phyloP scores from a whole-genome alignment of 2,329 filamentous ascomycete genomes.

The Lasiodiplodia theobromae region DNA sequence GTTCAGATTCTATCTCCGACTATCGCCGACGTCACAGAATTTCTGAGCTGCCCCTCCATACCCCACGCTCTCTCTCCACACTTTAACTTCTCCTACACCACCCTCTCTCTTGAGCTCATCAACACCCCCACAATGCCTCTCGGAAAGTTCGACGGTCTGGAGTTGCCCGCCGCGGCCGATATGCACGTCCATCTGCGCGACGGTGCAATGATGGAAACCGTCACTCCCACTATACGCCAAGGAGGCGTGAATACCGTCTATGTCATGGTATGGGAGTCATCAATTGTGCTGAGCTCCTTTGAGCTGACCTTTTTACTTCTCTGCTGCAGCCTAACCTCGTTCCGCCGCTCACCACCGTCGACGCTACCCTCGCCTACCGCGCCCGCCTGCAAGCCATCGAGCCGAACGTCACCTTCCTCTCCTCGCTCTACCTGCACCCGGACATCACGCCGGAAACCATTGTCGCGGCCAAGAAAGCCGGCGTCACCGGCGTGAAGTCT shows the following conservation, averaged over 20 bases:
- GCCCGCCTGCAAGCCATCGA: conserved; percentile 53
- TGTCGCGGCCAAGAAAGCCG: conserved; percentile 73
- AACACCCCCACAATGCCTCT: conserved; percentile 42
- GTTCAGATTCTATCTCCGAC: not conserved
- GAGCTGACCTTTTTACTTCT: not conserved
- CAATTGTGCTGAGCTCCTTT: not conserved
- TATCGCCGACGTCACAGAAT: conserved; percentile 16
- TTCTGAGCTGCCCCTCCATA: conserved; percentile 19
- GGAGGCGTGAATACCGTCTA: conserved; percentile 62
- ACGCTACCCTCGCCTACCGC: conserved; percentile 56
- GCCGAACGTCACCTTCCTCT: conserved; percentile 58
- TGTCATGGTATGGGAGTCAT: conserved; percentile 53
- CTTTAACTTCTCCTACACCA: not conserved
- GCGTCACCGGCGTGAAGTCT: conserved; percentile 75
- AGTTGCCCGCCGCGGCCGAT: conserved; percentile 58
- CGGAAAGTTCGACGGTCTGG: conserved; percentile 51
- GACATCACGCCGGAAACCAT: conserved; percentile 63
- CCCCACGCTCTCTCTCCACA: conserved; percentile 9
- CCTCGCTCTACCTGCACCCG: conserved; percentile 60
- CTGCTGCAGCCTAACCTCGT: conserved; percentile 56
- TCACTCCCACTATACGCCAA: conserved; percentile 58
- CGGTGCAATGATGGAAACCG: conserved; percentile 59
- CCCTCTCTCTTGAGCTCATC: not conserved
- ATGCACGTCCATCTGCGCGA: conserved; percentile 61
- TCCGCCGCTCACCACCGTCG: conserved; percentile 58